Conservation (phyloP, 345 rosid species). For the Sisymbrium irio region DNA sequence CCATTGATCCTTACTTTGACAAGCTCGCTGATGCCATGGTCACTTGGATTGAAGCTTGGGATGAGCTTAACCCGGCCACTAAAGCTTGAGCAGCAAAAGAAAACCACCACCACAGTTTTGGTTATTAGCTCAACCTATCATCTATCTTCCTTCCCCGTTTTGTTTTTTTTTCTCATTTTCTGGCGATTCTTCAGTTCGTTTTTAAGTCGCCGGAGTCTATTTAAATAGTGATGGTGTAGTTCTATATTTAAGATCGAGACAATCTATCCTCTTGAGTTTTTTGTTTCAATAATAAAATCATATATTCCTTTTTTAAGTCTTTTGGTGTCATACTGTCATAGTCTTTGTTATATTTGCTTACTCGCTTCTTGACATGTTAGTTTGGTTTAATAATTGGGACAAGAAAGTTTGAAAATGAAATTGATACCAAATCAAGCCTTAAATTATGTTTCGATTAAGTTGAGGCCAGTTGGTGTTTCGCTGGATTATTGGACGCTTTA, state of each 20-base stretch:
- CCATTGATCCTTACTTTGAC: constrained; percentile 72
- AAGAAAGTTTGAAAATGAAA: neutral
- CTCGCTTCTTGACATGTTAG: neutral
- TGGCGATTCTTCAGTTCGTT: constrained; percentile 29
- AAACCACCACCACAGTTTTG: constrained; percentile 34
- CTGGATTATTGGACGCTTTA: no score
- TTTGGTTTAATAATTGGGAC: neutral
- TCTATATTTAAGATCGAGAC: constrained; percentile 31
- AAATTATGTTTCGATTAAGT: neutral
- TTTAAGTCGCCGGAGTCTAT: constrained; percentile 22
- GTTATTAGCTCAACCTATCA: constrained; percentile 36
- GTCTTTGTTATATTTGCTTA: neutral
- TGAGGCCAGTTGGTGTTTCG: neutral
- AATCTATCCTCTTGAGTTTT: constrained; percentile 17
- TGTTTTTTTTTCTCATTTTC: constrained; percentile 8
- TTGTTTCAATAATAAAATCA: constrained; percentile 34
- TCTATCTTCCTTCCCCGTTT: constrained; percentile 12
- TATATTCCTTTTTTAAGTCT: neutral
- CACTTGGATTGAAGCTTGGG: constrained; percentile 94
- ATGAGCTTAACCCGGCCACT: constrained; percentile 68
- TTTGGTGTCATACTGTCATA: neutral
- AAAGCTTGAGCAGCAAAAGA: constrained; percentile 32
- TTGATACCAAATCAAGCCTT: neutral
- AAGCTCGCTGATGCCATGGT: constrained; percentile 88
- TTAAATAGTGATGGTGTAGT: constrained; percentile 34